These are phyloP conservation scores for Dioscorea zingiberensis DNA, from an alignment of 106 monocot species.

Conservation along the genomic window DNA sequence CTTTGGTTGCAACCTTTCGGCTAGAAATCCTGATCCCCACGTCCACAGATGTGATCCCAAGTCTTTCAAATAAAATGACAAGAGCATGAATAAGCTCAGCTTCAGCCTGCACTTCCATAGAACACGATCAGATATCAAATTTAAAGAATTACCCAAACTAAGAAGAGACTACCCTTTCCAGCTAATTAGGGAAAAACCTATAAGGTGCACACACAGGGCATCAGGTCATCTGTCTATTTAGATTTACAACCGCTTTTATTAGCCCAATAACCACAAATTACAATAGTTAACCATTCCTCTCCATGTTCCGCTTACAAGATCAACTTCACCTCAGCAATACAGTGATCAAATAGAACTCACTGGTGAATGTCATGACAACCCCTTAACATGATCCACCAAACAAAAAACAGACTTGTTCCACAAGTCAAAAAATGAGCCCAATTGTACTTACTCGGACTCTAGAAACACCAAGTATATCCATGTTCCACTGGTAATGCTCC, in stretches of 20 bases:
- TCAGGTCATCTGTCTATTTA: no score
- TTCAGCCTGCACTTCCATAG: conserved; percentile 57
- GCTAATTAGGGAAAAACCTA: no score
- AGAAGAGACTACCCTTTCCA: no score
- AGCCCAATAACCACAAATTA: no score
- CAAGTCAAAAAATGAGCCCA: no score
- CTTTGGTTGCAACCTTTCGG: conserved; percentile 52
- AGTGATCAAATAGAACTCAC: neutral
- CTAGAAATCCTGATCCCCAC: conserved; percentile 95
- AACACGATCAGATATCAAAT: neutral
- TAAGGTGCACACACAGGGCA: no score
- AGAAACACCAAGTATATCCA: conserved; percentile 90
- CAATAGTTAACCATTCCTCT: no score
- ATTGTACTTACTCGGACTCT: conserved; percentile 64
- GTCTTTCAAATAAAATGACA: conserved; percentile 80
- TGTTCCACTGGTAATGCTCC: conserved; percentile 99
- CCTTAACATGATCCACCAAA: no score
- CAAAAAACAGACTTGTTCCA: neutral
- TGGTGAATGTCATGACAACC: no score
- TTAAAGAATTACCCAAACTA: no score
- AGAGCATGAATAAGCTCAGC: conserved; percentile 96
- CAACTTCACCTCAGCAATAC: neutral
- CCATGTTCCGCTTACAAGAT: no score
- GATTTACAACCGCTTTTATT: no score
- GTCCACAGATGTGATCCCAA: conserved; percentile 78